These are phyloP conservation scores for Sicyos baderoa DNA, from an alignment of 306 rosid species.

Conservation along the genomic window DNA sequence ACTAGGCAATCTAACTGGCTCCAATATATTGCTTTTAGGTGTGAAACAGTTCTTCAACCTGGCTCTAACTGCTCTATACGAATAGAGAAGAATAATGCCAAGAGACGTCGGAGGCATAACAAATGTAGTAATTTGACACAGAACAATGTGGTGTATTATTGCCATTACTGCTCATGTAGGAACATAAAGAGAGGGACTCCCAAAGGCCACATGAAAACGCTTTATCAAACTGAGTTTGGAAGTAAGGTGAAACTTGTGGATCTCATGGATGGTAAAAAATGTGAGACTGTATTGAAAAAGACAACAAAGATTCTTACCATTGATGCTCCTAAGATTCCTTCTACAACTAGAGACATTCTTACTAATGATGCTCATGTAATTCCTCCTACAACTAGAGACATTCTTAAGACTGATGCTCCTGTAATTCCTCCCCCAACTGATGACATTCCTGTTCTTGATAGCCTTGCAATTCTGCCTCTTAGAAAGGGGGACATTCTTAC, in stretches of 20 bases:
- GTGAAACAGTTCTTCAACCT: conserved; percentile 69
- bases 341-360: not conserved
- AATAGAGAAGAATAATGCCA: conserved; percentile 49
- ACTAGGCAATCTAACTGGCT: not conserved
- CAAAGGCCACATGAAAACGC: conserved; percentile 46
- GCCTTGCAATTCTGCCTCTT: not conserved
- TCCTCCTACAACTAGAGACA: not conserved
- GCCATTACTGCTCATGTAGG: conserved; percentile 52
- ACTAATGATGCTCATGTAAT: conserved; percentile 8
- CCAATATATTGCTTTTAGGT: conserved; percentile 34
- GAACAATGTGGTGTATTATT: conserved; percentile 53
- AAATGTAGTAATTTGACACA: conserved; percentile 28
- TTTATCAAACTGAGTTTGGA: conserved; percentile 26
- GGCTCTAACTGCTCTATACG: conserved; percentile 58
- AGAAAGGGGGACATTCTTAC: not conserved
- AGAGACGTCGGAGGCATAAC: conserved; percentile 27
- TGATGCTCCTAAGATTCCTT: not conserved
- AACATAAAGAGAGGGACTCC: conserved; percentile 60
- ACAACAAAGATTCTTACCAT: not conserved
- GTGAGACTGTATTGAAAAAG: conserved; percentile 17
- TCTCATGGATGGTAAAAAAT: conserved; percentile 19
- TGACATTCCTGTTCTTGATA: not conserved
- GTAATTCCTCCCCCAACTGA: not conserved
- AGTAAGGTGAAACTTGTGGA: conserved; percentile 27
- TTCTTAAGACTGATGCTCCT: too few relatives aligned